These are phyloP conservation scores for Aspergillus japonicus DNA, from an alignment of 2,329 filamentous ascomycete genomes.

Conservation along the genomic window DNA sequence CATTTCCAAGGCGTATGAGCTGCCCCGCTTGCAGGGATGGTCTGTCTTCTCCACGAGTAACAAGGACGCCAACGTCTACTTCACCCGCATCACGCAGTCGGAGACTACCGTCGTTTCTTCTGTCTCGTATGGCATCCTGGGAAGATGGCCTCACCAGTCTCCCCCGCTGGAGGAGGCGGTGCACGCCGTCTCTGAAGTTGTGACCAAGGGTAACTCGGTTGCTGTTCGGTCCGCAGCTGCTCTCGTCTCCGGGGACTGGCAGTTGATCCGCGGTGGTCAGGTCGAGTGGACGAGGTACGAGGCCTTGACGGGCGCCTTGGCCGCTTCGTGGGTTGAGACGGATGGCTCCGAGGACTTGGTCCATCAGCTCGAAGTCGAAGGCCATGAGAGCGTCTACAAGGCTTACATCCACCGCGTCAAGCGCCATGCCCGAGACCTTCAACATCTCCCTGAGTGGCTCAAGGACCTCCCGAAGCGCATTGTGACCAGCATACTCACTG, in stretches of 20 bases:
- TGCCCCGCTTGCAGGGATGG: conserved; percentile 67
- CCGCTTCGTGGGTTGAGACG: conserved; percentile 77
- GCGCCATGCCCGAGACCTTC: conserved; percentile 76
- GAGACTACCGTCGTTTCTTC: conserved; percentile 76
- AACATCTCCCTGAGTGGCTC: conserved; percentile 69
- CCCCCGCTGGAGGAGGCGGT: conserved; percentile 51
- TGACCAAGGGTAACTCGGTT: conserved; percentile 68
- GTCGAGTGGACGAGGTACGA: conserved; percentile 78
- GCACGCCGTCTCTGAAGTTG: conserved; percentile 77
- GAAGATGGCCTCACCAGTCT: conserved; percentile 65
- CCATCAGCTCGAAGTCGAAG: conserved; percentile 79
- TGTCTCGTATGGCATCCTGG: conserved; percentile 71
- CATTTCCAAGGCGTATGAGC: conserved; percentile 74
- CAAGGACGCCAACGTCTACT: conserved; percentile 79
- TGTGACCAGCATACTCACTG: conserved; percentile 59
- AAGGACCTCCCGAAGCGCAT: conserved; percentile 67
- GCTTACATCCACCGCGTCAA: conserved; percentile 88
- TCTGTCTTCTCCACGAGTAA: conserved; percentile 79
- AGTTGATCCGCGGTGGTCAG: conserved; percentile 78
- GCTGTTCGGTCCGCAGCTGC: conserved; percentile 76
- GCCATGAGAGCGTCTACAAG: conserved; percentile 71
- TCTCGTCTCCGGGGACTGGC: conserved; percentile 69
- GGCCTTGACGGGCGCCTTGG: conserved; percentile 73
- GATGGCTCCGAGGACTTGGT: conserved; percentile 71
- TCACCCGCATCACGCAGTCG: conserved; percentile 74